Conservation (phyloP, 1,284 basidiomycete genomes). For the Cryptococcus sp. region DNA sequence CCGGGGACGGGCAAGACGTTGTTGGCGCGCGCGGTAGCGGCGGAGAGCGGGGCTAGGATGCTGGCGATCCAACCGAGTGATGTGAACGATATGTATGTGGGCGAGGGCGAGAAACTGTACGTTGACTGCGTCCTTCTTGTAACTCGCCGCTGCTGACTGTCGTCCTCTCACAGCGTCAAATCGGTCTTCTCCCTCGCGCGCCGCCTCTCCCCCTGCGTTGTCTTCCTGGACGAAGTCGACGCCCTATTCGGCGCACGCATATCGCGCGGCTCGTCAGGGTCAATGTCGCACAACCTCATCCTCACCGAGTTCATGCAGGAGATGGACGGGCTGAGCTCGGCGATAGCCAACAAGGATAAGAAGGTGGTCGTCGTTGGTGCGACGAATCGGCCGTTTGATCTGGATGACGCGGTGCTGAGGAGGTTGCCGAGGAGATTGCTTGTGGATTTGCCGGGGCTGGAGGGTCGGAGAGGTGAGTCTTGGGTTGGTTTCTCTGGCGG, state of each 20-base stretch:
- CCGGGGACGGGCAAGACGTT: slow-evolving; percentile 87
- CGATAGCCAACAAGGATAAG: slow-evolving; percentile 66
- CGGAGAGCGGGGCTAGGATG: slow-evolving; percentile 87
- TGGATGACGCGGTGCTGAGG: slow-evolving; percentile 61
- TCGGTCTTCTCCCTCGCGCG: slow-evolving; percentile 87
- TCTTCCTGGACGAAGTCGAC: slow-evolving; percentile 96
- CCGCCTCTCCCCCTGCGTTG: slow-evolving; percentile 81
- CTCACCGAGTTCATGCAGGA: slow-evolving; percentile 91
- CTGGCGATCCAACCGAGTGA: slow-evolving; percentile 61
- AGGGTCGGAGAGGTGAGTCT: slow-evolving; percentile 72
- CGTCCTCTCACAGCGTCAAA: slow-evolving; percentile 55
- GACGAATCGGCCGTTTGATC: slow-evolving; percentile 65
- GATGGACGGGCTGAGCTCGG: slow-evolving; percentile 80
- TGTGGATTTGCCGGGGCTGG: slow-evolving; percentile 77
- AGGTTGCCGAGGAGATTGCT: slow-evolving; percentile 76
- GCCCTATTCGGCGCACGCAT: slow-evolving; percentile 86
- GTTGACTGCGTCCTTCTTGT: slow-evolving; percentile 6
- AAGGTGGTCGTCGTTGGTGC: slow-evolving; percentile 91
- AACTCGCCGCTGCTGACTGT: neutral
- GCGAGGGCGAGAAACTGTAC: slow-evolving; percentile 86
- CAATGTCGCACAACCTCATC: slow-evolving; percentile 66
- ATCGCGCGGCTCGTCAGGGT: slow-evolving; percentile 70
- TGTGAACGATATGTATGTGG: slow-evolving; percentile 64
- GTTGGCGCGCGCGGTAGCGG: slow-evolving; percentile 83
- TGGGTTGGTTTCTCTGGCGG: neutral